These are phyloP conservation scores for Chytriomyces confervae DNA, from an alignment of 192 early-diverging fungal genomes.

Conservation along the genomic window DNA sequence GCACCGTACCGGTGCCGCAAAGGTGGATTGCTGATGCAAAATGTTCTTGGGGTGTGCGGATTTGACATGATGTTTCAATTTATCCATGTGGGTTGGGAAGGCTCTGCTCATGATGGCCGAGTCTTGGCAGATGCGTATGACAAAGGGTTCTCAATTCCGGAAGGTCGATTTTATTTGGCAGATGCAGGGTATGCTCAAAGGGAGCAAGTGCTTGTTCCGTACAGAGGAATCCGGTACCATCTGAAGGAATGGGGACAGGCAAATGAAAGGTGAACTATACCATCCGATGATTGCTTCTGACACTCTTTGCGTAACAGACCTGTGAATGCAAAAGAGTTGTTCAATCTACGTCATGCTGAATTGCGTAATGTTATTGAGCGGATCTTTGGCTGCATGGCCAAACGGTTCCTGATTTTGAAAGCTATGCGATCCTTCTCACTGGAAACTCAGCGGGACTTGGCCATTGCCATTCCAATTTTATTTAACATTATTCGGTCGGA, in stretches of 20 bases:
- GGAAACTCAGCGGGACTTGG: constrained; percentile 4
- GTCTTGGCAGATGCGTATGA: constrained; percentile 17
- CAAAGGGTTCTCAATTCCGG: constrained; percentile 22
- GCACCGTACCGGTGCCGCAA: constrained; percentile 14
- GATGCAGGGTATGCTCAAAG: constrained; percentile 27
- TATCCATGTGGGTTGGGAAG: constrained; percentile 30
- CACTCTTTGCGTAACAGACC: neutral
- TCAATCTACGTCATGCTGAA: constrained; percentile 2
- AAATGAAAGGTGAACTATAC: neutral
- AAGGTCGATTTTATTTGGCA: constrained; percentile 22
- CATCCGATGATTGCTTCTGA: too few relatives aligned
- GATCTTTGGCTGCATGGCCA: constrained; percentile 16
- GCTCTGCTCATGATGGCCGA: constrained; percentile 29
- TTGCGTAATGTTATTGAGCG: constrained; percentile 25
- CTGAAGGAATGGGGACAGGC: constrained; percentile 25
- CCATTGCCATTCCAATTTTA: neutral
- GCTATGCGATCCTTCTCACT: constrained; percentile 19
- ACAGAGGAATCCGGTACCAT: constrained; percentile 33
- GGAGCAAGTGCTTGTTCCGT: constrained; percentile 20
- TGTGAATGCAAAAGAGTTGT: neutral
- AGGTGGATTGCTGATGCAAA: constrained; percentile 19
- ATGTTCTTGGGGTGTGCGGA: constrained; percentile 22
- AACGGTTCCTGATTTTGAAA: constrained; percentile 26
- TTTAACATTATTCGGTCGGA: constrained; percentile 24
- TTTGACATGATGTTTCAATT: constrained; percentile 27